Percentiles rank a stretch among this genome's conserved stretches.
These are phyloP conservation scores for Vitis hybrid DNA, from an alignment of 177 flowering plant genomes.

Conservation along the genomic window DNA sequence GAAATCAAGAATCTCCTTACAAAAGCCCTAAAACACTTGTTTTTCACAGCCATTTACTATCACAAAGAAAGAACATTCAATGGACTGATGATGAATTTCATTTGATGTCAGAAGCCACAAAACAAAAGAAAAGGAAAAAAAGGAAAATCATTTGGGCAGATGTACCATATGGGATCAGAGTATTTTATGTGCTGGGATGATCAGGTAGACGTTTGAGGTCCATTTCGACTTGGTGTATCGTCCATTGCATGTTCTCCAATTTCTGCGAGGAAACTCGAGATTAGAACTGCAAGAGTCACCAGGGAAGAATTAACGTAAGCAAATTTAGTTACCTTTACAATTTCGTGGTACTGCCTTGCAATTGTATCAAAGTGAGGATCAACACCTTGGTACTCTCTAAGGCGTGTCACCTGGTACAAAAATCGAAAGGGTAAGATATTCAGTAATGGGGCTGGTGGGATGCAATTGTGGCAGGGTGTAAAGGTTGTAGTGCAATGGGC, in stretches of 20 bases:
- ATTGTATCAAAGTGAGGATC: conserved; percentile 94
- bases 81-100: too few relatives aligned
- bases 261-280: conserved; percentile 43
- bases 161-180: too few relatives aligned
- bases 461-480: too few relatives aligned
- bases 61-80: too few relatives aligned
- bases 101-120: neutral
- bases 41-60: too few relatives aligned
- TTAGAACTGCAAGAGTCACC: conserved; percentile 2
- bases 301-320: neutral
- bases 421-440: neutral
- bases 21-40: too few relatives aligned
- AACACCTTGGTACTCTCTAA: conserved; percentile 94
- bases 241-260: conserved; percentile 94
- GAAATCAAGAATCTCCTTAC: too few relatives aligned
- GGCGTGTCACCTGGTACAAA: conserved; percentile 68
- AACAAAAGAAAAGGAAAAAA: neutral
- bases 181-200: conserved; percentile 24
- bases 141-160: neutral
- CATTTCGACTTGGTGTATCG: conserved; percentile 94
- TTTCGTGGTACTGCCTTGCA: conserved; percentile 94
- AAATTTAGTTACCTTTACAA: conserved; percentile 61
- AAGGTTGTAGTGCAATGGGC: too few relatives aligned
- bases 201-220: conserved; percentile 70
- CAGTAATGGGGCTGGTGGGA: too few relatives aligned